Evolutionary conservation across 768 basidiomycete genomes (phyloP), one percentile per base, ranked within the genome.

Genomic region (Strobilomyces dryophilus): DNA sequence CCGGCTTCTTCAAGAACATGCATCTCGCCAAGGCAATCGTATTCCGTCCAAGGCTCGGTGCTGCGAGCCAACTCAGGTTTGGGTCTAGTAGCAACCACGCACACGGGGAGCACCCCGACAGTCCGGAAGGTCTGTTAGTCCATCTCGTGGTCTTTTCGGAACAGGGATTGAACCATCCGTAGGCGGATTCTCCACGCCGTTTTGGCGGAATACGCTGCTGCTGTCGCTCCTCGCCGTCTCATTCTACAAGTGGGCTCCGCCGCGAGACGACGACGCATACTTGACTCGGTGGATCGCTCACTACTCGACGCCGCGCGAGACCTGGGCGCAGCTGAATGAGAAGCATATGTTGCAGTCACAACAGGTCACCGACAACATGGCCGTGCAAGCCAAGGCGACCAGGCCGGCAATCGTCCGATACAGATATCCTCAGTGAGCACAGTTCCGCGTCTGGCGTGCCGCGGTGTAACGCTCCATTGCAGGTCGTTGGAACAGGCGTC

Each of bases 381-480:
- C 82, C 10, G 62, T 82, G 35, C 59, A 75, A 61, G 58, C 70
- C 69, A 63, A 74, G 71, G 60, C 74, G 66, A 68, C 75, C 68
- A 62, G 77, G 72, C 60, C 76, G 46, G 56, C 55, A 15, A 76
- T 86, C 36, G 81, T 83, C 65, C 78, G 86, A 37, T 84, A 80
- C 65, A 77, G 85, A 59, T 87, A 83, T 66, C 84, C 88, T 49
- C 84, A 87, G 89, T 92, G 59, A 68, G 87, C 79, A 36, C n/a
- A 47, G 24, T 20, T 4, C 35, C 12, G 40, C 31, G 9, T 20
- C 41, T 42, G n/a, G 21, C 24, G 20, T 49, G 29, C 44, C 35
- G 51, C 46, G 35, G 41, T 10, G 21, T 52, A 31, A 57, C 32
- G 17, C 53, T 52, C 12, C 49, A 44, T 7, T 62, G 29, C 29